Evolutionary conservation across 495 filamentous ascomycete genomes (phyloP), one percentile per base, ranked within the genome.

Genomic region (Tuber indicum): DNA sequence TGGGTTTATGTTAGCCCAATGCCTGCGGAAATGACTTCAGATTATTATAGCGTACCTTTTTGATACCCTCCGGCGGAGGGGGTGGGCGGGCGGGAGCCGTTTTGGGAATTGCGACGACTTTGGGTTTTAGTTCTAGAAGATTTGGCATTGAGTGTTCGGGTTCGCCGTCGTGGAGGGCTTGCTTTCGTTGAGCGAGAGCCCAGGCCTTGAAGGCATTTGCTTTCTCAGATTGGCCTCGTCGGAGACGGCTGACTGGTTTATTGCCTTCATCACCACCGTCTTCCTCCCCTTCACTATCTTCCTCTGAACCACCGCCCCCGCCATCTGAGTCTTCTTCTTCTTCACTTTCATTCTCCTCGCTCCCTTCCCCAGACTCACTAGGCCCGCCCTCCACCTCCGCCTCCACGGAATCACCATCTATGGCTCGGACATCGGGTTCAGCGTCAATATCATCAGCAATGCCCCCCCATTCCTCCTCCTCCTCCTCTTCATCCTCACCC

Each of bases 141-240:
- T 76, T 75, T 45, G 82, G 78, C 78, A 83, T 81, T 62, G 75
- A 76, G 43, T 73, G 78, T 45, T 78, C 73, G 47, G 70, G 52
- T 14, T 75, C 76, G 7, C 76, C 80, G 42, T 75, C 89, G 66
- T 80, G 70, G 32, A 91, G 81, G 45, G 91, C 90, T 79, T 93
- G 89, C 82, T 97, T 96, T 73, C 94, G 89, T 83, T 94, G 92
- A 78, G 92, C 90, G 43, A 90, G 89, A 21, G 96, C 96, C 96
- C 96, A 99, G 19, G 90, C 87, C 85, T 98, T 98, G 87, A 99
- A 99, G n/a, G 94, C 93, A 36, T 91, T 78, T 44, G 82, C 82
- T 26, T 76, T 82, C 52, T 75, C 79, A 16, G 82, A 83, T 26
- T 44, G 75, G 26, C 82, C 82, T 32, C 76, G 73, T 49, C 80